phyloP scores from a whole-genome alignment of 108 stramenopile genomes.

The Skeletonema marinoi region DNA sequence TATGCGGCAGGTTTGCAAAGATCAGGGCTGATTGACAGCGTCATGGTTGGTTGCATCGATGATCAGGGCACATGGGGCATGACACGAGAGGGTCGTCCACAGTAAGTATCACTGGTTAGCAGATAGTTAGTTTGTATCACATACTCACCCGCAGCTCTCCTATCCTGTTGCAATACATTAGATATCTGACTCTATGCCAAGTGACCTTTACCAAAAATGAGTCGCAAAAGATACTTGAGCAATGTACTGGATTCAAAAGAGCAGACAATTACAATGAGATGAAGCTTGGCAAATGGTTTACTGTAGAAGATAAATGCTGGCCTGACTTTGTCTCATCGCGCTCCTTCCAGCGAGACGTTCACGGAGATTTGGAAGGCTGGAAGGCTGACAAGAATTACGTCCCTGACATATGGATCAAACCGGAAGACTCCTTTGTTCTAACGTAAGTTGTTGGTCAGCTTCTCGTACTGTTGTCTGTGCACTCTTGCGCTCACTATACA shows the following conservation, averaged over 20 bases:
- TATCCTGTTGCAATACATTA: neutral
- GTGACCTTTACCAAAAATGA: slow-evolving; percentile 47
- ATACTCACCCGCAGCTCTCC: neutral
- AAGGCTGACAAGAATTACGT: slow-evolving; percentile 40
- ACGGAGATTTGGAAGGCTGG: slow-evolving; percentile 70
- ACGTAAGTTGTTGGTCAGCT: slow-evolving; percentile 3
- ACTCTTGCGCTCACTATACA: neutral
- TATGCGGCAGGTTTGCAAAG: slow-evolving; percentile 15
- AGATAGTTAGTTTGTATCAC: neutral
- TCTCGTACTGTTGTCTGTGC: neutral
- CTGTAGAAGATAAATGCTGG: slow-evolving; percentile 37
- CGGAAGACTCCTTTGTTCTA: slow-evolving; percentile 78
- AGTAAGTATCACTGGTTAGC: neutral
- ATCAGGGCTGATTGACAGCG: slow-evolving; percentile 48
- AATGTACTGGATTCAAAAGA: slow-evolving; percentile 56
- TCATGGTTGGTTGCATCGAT: slow-evolving; percentile 73
- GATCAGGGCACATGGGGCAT: slow-evolving; percentile 21
- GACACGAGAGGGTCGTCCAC: neutral
- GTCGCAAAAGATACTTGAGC: slow-evolving; percentile 29
- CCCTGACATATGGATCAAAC: slow-evolving; percentile 55
- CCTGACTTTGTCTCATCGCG: slow-evolving; percentile 73
- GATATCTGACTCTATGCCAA: slow-evolving; percentile 57
- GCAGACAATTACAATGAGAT: slow-evolving; percentile 39
- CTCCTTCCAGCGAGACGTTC: slow-evolving; percentile 55
- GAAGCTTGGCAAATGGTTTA: slow-evolving; percentile 71